Base-by-base conservation (phyloP, 768 basidiomycete species). In the Boletus eberwhitei region DNA sequence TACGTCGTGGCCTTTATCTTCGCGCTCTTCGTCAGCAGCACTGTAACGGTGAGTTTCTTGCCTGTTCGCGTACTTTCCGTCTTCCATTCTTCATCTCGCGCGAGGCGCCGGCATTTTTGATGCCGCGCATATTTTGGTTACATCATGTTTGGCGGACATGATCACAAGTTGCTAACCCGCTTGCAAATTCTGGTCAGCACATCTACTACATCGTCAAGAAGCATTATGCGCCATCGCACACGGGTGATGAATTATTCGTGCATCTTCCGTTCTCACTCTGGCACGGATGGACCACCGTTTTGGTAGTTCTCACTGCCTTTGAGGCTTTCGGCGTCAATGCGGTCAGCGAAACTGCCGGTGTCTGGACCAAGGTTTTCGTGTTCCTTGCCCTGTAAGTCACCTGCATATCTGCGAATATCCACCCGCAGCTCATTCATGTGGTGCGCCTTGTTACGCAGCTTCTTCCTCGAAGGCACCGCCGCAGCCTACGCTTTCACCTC, bases 211-310 rank as follows among this genome's bases (percentile, higher is more conserved):
- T 90, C 54, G 87, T 98, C 67, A 95, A 96, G 80, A 92, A 93
- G 73, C 81, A 84, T 58, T 85, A 93, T 69, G 70, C 78, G 26
- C 74, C 90, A 26, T 78, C 88, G 63, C 80, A 67, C 55, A 60
- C 79, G 41, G 77, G 77, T 21, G 93, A 96, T 58, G 94, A 97
- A 72, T 69, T 95, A 58, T 94, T 96, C 57, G 80, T 98, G 41
- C 94, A 98, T 71, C 85, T 97, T 17, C 97, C 97, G 3, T 98
- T 98, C 82, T 94, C 90, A 2, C 84, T 98, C 45, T 97, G 89
- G 74, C 93, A 97, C 65, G 95, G 93, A 36, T 93, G 90, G 90
- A 89, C 86, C 12, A 91, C 90, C 50, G 84, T 93, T 55, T 82
- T 91, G 49, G 84, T 93, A 54, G 70, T 94, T 63, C 72, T 94